phyloP scores from a whole-genome alignment of 768 basidiomycete genomes.

The Leucosporidium yakuticum region DNA sequence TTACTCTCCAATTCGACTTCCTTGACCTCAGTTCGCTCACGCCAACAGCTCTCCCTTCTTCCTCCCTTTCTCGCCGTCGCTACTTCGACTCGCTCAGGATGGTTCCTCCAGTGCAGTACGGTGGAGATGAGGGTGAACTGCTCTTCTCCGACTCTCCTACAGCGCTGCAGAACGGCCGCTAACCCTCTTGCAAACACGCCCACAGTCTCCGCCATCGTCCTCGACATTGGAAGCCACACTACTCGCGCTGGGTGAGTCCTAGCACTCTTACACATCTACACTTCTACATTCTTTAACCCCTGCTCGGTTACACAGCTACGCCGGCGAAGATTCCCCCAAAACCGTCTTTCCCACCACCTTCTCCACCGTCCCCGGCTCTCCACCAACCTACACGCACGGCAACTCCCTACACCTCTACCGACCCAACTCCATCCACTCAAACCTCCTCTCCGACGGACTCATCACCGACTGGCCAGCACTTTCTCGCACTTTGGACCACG shows the following conservation, averaged over 20 bases:
- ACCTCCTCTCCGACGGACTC: slow-evolving; percentile 76
- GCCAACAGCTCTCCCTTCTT: too few relatives aligned
- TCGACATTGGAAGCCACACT: slow-evolving; percentile 87
- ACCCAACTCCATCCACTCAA: slow-evolving; percentile 76
- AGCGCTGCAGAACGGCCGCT: too few relatives aligned
- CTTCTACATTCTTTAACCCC: not conserved
- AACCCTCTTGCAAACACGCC: slow-evolving; percentile 42
- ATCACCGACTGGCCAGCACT: slow-evolving; percentile 67
- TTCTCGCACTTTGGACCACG: slow-evolving; percentile 64
- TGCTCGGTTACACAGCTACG: slow-evolving; percentile 51
- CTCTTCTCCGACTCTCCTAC: too few relatives aligned
- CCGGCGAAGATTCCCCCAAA: slow-evolving; percentile 93
- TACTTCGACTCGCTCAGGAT: slow-evolving; percentile 5
- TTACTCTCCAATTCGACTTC: too few relatives aligned
- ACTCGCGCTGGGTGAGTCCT: slow-evolving; percentile 64
- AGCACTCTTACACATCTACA: not conserved
- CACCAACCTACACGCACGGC: slow-evolving; percentile 43
- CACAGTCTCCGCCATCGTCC: slow-evolving; percentile 79
- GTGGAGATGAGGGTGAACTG: slow-evolving; percentile 24
- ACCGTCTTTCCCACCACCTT: slow-evolving; percentile 84
- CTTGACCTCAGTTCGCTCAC: too few relatives aligned
- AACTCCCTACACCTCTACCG: slow-evolving; percentile 86
- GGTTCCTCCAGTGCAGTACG: slow-evolving; percentile 30
- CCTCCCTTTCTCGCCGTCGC: not conserved
- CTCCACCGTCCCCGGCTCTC: slow-evolving; percentile 57